Conservation (phyloP, 2,329 filamentous ascomycete species). For the Rasamsonia emersonii region DNA sequence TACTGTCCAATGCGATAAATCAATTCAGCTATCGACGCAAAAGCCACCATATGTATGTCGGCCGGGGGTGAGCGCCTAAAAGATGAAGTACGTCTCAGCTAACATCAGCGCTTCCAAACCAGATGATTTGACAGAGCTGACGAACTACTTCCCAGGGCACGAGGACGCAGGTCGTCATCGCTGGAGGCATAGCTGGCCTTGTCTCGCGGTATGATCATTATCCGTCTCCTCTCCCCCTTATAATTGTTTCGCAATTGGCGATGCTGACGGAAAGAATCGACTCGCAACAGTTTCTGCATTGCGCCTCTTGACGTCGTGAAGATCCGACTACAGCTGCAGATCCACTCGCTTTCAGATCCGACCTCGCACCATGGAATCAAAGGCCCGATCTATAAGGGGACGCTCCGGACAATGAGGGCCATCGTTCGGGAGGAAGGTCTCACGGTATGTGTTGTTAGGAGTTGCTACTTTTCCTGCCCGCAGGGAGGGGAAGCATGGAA, state of each 20-base stretch:
- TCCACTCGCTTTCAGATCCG: conserved; percentile 72
- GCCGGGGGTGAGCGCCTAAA: conserved; percentile 54
- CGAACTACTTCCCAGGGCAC: conserved; percentile 46
- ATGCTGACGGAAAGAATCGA: background rate
- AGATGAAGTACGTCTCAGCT: conserved; percentile 49
- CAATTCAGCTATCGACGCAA: background rate
- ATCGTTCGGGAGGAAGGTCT: conserved; percentile 78
- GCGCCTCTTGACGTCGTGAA: conserved; percentile 96
- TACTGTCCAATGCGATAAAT: background rate
- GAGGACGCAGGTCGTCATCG: conserved; percentile 55
- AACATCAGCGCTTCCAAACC: too few relatives aligned
- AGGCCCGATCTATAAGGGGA: conserved; percentile 58
- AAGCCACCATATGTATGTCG: conserved; percentile 52
- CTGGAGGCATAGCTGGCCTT: conserved; percentile 68
- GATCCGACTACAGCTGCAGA: conserved; percentile 91
- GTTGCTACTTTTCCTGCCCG: too few relatives aligned
- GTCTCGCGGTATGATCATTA: conserved; percentile 62
- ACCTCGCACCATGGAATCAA: conserved; percentile 44
- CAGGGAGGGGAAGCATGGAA: background rate
- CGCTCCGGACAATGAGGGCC: conserved; percentile 62
- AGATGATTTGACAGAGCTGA: background rate
- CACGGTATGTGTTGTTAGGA: conserved; percentile 42
- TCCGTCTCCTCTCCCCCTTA: background rate
- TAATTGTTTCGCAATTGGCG: background rate
- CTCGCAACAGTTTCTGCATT: conserved; percentile 66